Evolutionary conservation across 768 basidiomycete genomes (phyloP), one percentile per base, ranked within the genome.

Genomic region (Leccinellum rugosiceps): DNA sequence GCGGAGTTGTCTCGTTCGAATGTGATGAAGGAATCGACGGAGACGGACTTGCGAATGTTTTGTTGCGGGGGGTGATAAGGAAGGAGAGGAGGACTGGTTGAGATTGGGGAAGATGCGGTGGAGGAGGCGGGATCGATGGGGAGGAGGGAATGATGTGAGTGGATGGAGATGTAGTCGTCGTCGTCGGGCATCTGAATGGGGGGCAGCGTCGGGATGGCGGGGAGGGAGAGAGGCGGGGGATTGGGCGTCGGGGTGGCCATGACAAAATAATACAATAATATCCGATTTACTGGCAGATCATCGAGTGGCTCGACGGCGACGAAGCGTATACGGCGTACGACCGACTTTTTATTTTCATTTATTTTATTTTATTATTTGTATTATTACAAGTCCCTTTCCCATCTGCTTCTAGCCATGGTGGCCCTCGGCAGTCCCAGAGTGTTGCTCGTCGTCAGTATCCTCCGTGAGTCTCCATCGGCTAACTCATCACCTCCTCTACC

Each of bases 21-120:
- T 34, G 74, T 75, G 50, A 82, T 79, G 69, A 91, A 86, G 10
- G 90, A 91, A 71, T 91, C 90, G 58, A 85, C 88, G 21, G 90
- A 91, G 58, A 87, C 72, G 28, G 88, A 87, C 75, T 90, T 90
- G 64, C 87, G 81, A 54, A 91, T 80, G 58, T 67, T 68, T 55
- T 64, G 65, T 53, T 69, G 69, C 34, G 65, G 52, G 38, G 61
- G 56, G 19, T 56, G 62, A 64, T 66, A 68, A 50, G 56, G 14
- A 4, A 46, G 51, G 19, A 57, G 55, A 34, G 58, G 10, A 41
- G 50, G 53, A 21, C 43, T 53, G 28, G 43, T 32, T 52, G 54
- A 44, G 59, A 66, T 65, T 53, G 74, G 73, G 38, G 80, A 78
- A 35, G 76, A 74, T 55, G 71, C 68, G 6, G 78, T 75, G 44